A percentile compares a stretch with the other conserved stretches of the same genome.
Conservation (phyloP, 78 protist genomes). For the Cavenderia fasciculata region DNA sequence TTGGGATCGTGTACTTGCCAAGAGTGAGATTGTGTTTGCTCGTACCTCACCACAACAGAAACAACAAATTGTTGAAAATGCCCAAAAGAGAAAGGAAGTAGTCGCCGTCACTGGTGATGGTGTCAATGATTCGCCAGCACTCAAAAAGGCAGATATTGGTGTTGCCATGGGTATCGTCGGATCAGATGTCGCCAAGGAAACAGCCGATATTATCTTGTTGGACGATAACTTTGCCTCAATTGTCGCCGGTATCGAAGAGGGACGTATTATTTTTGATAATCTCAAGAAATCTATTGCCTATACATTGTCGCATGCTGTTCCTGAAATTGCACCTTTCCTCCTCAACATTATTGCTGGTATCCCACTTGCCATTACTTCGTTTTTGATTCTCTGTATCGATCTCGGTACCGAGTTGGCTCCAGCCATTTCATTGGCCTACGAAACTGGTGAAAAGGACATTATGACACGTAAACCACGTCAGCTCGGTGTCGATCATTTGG, state of each 20-base stretch:
- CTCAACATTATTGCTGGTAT: constrained; percentile 84
- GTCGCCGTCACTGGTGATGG: constrained; percentile 98
- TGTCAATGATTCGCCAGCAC: constrained; percentile 98
- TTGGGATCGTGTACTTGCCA: constrained; percentile 73
- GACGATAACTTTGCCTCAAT: constrained; percentile 99
- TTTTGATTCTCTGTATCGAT: constrained; percentile 93
- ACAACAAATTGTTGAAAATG: constrained; percentile 91
- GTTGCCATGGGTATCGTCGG: constrained; percentile 98
- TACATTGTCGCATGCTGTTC: constrained; percentile 92
- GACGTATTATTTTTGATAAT: constrained; percentile 97
- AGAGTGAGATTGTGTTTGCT: constrained; percentile 94
- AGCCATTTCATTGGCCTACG: constrained; percentile 95
- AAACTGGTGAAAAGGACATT: constrained; percentile 90
- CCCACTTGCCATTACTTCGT: constrained; percentile 92
- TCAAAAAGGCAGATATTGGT: constrained; percentile 95
- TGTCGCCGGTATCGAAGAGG: constrained; percentile 93
- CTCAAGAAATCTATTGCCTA: constrained; percentile 96
- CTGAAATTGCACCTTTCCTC: constrained; percentile 96
- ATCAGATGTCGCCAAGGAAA: constrained; percentile 97
- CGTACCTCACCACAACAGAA: constrained; percentile 97
- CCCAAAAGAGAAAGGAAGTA: constrained; percentile 82
- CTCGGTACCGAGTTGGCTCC: constrained; percentile 96
- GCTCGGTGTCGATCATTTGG: constrained; percentile 85
- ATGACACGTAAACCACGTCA: constrained; percentile 94
- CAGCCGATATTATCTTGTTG: constrained; percentile 93